phyloP scores from a whole-genome alignment of 2,329 filamentous ascomycete species.

The Tricladium varicosporioides region DNA sequence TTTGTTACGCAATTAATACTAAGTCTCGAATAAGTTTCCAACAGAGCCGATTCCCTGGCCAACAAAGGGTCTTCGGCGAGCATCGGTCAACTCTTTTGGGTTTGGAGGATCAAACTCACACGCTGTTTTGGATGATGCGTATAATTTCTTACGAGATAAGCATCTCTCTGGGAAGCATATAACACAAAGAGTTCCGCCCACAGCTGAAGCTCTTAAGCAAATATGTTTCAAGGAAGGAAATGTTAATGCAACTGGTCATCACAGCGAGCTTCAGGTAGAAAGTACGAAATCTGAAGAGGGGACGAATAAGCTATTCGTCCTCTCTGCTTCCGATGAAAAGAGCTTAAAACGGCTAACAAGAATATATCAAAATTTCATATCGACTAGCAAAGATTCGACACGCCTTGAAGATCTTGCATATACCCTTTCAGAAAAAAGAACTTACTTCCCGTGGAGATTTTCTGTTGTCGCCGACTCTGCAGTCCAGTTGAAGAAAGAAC shows the following conservation, averaged over 20 bases:
- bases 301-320: too few species aligned
- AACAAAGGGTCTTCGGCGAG: constrained; percentile 40
- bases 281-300: too few species aligned
- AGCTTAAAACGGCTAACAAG: neutral
- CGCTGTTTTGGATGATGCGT: constrained; percentile 11
- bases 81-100: constrained; percentile 37
- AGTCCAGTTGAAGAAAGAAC: too few species aligned
- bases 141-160: neutral
- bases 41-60: constrained; percentile 12
- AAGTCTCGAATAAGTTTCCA: constrained; percentile 23
- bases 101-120: constrained; percentile 33
- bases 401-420: constrained; percentile 20
- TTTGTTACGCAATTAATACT: neutral
- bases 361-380: too few species aligned
- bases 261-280: neutral
- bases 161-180: too few species aligned
- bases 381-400: too few species aligned
- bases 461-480: constrained; percentile 16
- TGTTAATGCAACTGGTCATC: neutral
- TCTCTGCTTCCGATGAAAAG: neutral
- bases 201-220: too few species aligned
- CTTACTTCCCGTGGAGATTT: constrained; percentile 18
- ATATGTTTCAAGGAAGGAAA: neutral
- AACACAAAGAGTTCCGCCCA: too few species aligned
- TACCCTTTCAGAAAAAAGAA: constrained; percentile 23